Evolutionary conservation across 345 rosid genomes (phyloP).

Genomic region (Acer negundo): DNA sequence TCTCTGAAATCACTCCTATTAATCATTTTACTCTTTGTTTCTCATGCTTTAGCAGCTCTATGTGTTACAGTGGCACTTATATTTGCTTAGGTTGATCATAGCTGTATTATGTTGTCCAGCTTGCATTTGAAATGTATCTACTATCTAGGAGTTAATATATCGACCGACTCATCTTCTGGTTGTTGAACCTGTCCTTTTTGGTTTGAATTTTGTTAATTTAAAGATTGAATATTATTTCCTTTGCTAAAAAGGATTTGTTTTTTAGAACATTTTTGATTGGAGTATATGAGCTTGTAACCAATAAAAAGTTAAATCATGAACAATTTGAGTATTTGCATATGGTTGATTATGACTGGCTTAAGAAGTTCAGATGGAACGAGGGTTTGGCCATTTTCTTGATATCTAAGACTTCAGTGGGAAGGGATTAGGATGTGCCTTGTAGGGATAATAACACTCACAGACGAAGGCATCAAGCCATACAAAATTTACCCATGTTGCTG

Average conservation of each 20-base stretch:
- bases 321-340: not conserved
- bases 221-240: not conserved
- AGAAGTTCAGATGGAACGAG: not conserved
- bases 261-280: not conserved
- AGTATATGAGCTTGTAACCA: not conserved
- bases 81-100: not conserved
- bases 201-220: too few relatives aligned
- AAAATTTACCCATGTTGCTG: not conserved
- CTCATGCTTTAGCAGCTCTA: slow-evolving; percentile 4
- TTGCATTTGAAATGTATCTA: not conserved
- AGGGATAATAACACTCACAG: not conserved
- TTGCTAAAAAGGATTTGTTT: not conserved
- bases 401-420: not conserved
- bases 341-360: not conserved
- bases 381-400: not conserved
- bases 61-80: not conserved
- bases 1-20: not conserved
- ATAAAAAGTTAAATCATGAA: not conserved
- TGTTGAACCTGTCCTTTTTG: not conserved
- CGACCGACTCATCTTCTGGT: not conserved
- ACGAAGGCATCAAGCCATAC: not conserved
- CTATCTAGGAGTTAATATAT: not conserved
- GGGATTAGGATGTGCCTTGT: not conserved
- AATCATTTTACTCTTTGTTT: slow-evolving; percentile 5
- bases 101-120: not conserved